Evolutionary conservation across 768 basidiomycete species (phyloP).

Genomic region (Hygrophoropsis aurantiaca): DNA sequence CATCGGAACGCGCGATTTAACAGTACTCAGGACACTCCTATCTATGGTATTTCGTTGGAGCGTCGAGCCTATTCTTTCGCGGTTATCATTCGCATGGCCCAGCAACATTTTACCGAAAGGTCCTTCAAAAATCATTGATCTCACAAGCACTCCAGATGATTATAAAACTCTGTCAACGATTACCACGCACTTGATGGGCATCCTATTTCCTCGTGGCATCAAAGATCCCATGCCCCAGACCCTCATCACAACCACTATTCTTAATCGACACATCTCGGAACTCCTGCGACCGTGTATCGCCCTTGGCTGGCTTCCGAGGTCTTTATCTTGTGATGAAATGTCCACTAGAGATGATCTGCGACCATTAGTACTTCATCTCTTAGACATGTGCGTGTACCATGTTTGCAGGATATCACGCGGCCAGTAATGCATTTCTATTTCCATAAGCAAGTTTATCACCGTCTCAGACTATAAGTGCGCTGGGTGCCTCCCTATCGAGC

Average conservation of each 20-base stretch:
- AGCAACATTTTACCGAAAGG: slow-evolving; percentile 17
- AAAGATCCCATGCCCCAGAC: slow-evolving; percentile 54
- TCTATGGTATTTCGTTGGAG: slow-evolving; percentile 77
- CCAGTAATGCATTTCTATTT: slow-evolving; percentile 6
- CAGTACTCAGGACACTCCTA: slow-evolving; percentile 59
- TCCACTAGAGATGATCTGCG: slow-evolving; percentile 48
- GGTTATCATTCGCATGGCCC: slow-evolving; percentile 42
- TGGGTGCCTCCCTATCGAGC: slow-evolving; percentile 58
- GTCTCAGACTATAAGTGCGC: slow-evolving; percentile 61
- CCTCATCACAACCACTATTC: slow-evolving; percentile 54
- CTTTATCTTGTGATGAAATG: slow-evolving; percentile 35
- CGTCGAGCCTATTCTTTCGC: slow-evolving; percentile 50
- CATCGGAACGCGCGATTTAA: slow-evolving; percentile 69
- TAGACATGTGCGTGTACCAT: slow-evolving; percentile 56
- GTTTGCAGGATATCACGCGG: slow-evolving; percentile 6
- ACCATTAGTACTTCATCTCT: slow-evolving; percentile 52
- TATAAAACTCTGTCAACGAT: slow-evolving; percentile 44
- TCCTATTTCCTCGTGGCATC: slow-evolving; percentile 55
- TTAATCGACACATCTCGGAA: slow-evolving; percentile 58
- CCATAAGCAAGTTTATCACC: slow-evolving; percentile 50
- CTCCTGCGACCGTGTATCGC: slow-evolving; percentile 59
- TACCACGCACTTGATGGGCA: slow-evolving; percentile 40
- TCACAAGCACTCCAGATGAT: slow-evolving; percentile 42
- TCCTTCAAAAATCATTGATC: slow-evolving; percentile 43
- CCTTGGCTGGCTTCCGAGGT: slow-evolving; percentile 74